These are phyloP conservation scores for Cadophora luteo-olivacea DNA, from an alignment of 2,329 filamentous ascomycete genomes.

Conservation along the genomic window DNA sequence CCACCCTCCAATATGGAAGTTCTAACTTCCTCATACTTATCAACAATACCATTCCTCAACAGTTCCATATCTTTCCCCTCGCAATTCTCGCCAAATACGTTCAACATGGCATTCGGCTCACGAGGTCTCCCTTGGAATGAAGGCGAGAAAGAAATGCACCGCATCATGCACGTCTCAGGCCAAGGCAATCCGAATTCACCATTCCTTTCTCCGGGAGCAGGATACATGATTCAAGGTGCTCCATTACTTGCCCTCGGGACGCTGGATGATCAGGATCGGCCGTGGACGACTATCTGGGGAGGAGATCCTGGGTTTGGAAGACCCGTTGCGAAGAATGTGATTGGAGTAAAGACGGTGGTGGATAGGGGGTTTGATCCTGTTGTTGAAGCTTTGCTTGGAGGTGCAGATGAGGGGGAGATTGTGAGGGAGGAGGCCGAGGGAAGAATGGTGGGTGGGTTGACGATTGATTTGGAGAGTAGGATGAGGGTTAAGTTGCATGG, in stretches of 20 bases:
- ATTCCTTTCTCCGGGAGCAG: conserved; percentile 67
- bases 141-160: conserved; percentile 70
- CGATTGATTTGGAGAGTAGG: conserved; percentile 68
- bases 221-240: conserved; percentile 62
- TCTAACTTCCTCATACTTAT: conserved; percentile 1
- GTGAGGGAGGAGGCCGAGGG: conserved; percentile 44
- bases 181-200: conserved; percentile 69
- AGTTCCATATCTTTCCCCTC: conserved; percentile 2
- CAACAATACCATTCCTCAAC: conserved; percentile 4
- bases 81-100: not conserved
- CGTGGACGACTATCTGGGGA: conserved; percentile 82
- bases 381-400: conserved; percentile 63
- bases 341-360: conserved; percentile 68
- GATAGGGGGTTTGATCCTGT: conserved; percentile 73
- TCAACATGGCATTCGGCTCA: not conserved
- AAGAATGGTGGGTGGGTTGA: conserved; percentile 65
- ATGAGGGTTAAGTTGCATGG: conserved; percentile 78
- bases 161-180: conserved; percentile 62
- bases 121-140: conserved; percentile 50
- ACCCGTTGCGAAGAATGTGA: conserved; percentile 63
- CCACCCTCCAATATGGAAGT: conserved; percentile 1
- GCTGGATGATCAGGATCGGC: conserved; percentile 66
- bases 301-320: conserved; percentile 71
- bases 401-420: conserved; percentile 51
- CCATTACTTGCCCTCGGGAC: conserved; percentile 76